phyloP scores from a whole-genome alignment of 1,139 yeast genomes.

The Kodamaea plutei region DNA sequence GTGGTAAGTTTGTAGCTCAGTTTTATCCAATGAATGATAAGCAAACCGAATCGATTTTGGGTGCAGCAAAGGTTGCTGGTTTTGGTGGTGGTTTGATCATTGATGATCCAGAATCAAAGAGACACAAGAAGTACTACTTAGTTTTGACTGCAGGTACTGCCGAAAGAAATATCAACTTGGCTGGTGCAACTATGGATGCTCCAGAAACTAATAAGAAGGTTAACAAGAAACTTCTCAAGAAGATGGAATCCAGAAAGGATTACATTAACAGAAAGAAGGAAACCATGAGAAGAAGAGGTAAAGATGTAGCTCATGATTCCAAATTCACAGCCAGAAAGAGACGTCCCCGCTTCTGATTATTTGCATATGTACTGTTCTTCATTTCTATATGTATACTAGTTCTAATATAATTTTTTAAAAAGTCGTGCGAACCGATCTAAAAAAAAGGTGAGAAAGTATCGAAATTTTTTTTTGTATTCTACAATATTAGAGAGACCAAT shows the following conservation, averaged over 20 bases:
- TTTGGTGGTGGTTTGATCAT: constrained; percentile 94
- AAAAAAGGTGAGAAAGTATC: no score
- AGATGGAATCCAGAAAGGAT: constrained; percentile 71
- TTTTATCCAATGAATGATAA: constrained; percentile 90
- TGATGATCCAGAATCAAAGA: constrained; percentile 90
- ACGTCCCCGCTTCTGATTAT: constrained; percentile 69
- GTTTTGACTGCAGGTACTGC: constrained; percentile 87
- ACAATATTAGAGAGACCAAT: constrained; percentile 8
- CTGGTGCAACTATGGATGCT: constrained; percentile 75
- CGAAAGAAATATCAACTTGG: constrained; percentile 63
- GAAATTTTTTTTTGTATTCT: no score
- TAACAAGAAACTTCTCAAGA: constrained; percentile 50
- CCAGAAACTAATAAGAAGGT: constrained; percentile 43
- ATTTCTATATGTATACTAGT: constrained; percentile 1
- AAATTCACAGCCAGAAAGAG: constrained; percentile 93
- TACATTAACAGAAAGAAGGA: constrained; percentile 90
- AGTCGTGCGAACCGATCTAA: constrained; percentile 5
- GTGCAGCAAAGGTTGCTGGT: constrained; percentile 91
- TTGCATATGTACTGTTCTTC: not conserved
- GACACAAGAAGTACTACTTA: constrained; percentile 84
- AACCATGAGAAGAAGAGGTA: constrained; percentile 87
- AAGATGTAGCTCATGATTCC: constrained; percentile 82
- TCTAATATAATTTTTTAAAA: constrained; percentile 1
- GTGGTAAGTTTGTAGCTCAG: constrained; percentile 96
- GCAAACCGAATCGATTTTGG: constrained; percentile 72